phyloP scores from a whole-genome alignment of 2,329 filamentous ascomycete species.

The Coccinonectria pachysandricola region DNA sequence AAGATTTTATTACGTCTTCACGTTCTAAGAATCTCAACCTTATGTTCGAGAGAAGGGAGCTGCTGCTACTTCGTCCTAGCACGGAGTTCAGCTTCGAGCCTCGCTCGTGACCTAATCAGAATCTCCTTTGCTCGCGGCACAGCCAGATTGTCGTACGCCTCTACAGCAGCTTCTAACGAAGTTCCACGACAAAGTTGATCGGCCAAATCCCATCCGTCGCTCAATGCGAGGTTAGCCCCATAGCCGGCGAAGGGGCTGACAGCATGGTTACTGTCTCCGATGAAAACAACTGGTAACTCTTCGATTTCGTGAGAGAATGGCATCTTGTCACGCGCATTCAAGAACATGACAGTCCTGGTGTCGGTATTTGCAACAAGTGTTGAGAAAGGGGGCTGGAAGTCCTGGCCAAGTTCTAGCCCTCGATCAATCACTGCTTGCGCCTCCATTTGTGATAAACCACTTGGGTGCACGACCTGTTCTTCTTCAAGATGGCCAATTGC shows the following conservation, averaged over 20 bases:
- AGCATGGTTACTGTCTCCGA: conserved; percentile 41
- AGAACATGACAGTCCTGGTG: conserved; percentile 23
- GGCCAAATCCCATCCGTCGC: conserved; percentile 37
- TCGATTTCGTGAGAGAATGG: conserved; percentile 28
- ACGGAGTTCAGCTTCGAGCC: conserved; percentile 13
- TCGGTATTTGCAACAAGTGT: conserved; percentile 30
- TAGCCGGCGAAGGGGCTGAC: conserved; percentile 38
- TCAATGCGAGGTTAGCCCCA: conserved; percentile 37
- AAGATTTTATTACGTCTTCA: too few species aligned
- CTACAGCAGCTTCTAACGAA: conserved; percentile 18
- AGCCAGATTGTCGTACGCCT: conserved; percentile 26
- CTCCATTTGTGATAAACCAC: conserved; percentile 10
- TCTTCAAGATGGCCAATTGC: conserved; percentile 26
- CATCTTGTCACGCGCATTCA: conserved; percentile 34
- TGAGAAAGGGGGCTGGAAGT: conserved; percentile 29
- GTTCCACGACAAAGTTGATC: conserved; percentile 23
- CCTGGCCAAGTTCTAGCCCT: conserved; percentile 21
- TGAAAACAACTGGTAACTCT: conserved; percentile 28
- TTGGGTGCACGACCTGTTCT: conserved; percentile 8
- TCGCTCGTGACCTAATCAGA: conserved; percentile 13
- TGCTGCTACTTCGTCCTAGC: too few species aligned
- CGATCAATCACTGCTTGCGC: conserved; percentile 21
- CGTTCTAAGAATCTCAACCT: too few species aligned
- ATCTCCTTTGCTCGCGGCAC: conserved; percentile 23
- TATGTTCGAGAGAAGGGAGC: too few species aligned